phyloP scores from a whole-genome alignment of 2,329 filamentous ascomycete genomes.

The Trichophyton rubrum region DNA sequence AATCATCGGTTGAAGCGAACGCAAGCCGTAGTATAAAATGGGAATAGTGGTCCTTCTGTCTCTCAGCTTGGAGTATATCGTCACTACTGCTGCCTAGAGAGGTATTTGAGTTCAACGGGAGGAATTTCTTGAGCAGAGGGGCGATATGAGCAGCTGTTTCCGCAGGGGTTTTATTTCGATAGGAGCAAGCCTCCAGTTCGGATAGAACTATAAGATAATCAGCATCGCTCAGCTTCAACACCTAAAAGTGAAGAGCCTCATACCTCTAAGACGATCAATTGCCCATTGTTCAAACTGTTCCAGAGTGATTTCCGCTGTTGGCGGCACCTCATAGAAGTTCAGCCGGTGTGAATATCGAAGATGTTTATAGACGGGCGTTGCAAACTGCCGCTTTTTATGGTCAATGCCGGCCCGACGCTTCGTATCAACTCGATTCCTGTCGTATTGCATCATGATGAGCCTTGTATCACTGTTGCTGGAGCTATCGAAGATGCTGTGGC shows the following conservation, averaged over 20 bases:
- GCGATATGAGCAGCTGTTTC: slow-evolving; percentile 79
- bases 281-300: slow-evolving; percentile 99
- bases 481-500: neutral
- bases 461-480: neutral
- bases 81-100: slow-evolving; percentile 43
- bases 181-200: slow-evolving; percentile 75
- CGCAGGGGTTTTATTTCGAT: slow-evolving; percentile 73
- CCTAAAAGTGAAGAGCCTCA: neutral
- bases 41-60: slow-evolving; percentile 92
- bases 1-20: slow-evolving; percentile 81
- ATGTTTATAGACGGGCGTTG: slow-evolving; percentile 60
- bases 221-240: neutral
- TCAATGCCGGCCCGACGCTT: slow-evolving; percentile 70
- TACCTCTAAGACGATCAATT: slow-evolving; percentile 75
- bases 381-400: slow-evolving; percentile 77
- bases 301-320: slow-evolving; percentile 85
- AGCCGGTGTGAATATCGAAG: slow-evolving; percentile 71
- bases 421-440: slow-evolving; percentile 35
- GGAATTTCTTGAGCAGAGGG: slow-evolving; percentile 72
- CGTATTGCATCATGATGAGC: slow-evolving; percentile 32
- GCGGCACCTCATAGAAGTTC: slow-evolving; percentile 81
- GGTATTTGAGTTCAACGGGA: slow-evolving; percentile 66
- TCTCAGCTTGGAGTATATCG: slow-evolving; percentile 52
- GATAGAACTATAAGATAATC: slow-evolving; percentile 23
- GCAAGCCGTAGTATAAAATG: slow-evolving; percentile 93